These are phyloP conservation scores for Helicocarpus griseus DNA, from an alignment of 2,329 filamentous ascomycete genomes.

Conservation along the genomic window DNA sequence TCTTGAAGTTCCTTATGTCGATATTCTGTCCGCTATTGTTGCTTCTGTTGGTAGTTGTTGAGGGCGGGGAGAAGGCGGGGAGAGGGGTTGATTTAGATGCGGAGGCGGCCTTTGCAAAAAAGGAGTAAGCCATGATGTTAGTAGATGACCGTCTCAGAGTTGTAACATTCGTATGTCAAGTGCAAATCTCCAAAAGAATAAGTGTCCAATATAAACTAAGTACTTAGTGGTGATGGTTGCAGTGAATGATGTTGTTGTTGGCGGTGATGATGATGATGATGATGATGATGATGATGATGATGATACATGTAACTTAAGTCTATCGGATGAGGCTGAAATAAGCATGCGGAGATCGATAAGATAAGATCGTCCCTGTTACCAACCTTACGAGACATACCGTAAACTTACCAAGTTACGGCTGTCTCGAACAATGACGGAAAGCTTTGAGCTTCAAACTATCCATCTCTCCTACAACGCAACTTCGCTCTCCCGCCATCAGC, in stretches of 20 bases:
- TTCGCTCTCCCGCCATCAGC: not conserved
- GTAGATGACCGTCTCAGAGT: not conserved
- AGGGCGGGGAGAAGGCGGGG: not conserved
- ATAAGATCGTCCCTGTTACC: constrained; percentile 11
- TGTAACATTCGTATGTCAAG: not conserved
- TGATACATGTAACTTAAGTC: not conserved
- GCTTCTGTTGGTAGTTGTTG: not conserved
- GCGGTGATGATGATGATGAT: not conserved
- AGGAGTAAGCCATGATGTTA: not conserved
- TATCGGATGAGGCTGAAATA: constrained; percentile 1
- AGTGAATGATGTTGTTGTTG: not conserved
- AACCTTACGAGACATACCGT: not conserved
- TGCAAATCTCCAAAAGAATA: too few species aligned
- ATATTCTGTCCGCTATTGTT: not conserved
- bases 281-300: not conserved
- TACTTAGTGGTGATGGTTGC: constrained; percentile 13
- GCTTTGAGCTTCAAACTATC: constrained; percentile 1
- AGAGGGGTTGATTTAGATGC: not conserved
- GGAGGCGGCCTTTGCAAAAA: not conserved
- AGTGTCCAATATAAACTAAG: too few species aligned
- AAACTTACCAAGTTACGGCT: not conserved
- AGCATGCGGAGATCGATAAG: constrained; percentile 17
- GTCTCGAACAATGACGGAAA: not conserved
- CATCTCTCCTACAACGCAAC: not conserved
- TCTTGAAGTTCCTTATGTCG: not conserved